Conservation (phyloP, 768 basidiomycete species). For the Suillus discolor region DNA sequence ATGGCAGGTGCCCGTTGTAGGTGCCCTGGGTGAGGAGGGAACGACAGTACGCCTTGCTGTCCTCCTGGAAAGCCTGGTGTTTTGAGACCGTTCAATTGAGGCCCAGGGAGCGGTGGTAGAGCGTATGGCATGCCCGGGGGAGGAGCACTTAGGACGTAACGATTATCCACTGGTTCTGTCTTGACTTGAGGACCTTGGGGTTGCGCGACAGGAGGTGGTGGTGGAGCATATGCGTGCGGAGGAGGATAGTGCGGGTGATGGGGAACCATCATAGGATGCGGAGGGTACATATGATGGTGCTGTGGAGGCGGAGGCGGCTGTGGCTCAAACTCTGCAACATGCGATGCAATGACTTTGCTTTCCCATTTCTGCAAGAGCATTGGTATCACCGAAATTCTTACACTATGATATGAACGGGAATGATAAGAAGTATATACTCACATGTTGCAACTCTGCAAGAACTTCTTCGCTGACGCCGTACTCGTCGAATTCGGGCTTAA, state of each 20-base stretch:
- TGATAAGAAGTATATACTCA: constrained; percentile 46
- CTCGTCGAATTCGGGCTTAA: constrained; percentile 95
- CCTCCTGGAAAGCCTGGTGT: constrained; percentile 55
- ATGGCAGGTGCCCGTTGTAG: constrained; percentile 22
- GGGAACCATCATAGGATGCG: constrained; percentile 62
- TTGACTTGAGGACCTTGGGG: constrained; percentile 57
- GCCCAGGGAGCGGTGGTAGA: constrained; percentile 65
- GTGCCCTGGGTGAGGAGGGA: constrained; percentile 40
- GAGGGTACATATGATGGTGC: constrained; percentile 56
- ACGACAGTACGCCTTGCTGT: constrained; percentile 60
- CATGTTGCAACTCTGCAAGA: constrained; percentile 83
- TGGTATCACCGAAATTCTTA: constrained; percentile 13
- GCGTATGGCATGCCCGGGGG: constrained; percentile 50
- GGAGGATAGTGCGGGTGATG: constrained; percentile 57
- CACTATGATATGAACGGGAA: constrained; percentile 16
- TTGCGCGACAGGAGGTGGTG: constrained; percentile 30
- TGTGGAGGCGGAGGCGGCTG: constrained; percentile 46
- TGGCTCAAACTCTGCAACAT: constrained; percentile 91
- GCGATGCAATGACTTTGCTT: constrained; percentile 88
- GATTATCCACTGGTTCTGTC: constrained; percentile 69
- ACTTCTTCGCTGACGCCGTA: constrained; percentile 93
- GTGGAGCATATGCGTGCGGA: constrained; percentile 53
- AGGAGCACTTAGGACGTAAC: constrained; percentile 59
- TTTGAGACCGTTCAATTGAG: constrained; percentile 59
- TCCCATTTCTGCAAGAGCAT: constrained; percentile 84